Base-by-base conservation (phyloP, 129 eudicot genomes). In the Flaveria robusta region DNA sequence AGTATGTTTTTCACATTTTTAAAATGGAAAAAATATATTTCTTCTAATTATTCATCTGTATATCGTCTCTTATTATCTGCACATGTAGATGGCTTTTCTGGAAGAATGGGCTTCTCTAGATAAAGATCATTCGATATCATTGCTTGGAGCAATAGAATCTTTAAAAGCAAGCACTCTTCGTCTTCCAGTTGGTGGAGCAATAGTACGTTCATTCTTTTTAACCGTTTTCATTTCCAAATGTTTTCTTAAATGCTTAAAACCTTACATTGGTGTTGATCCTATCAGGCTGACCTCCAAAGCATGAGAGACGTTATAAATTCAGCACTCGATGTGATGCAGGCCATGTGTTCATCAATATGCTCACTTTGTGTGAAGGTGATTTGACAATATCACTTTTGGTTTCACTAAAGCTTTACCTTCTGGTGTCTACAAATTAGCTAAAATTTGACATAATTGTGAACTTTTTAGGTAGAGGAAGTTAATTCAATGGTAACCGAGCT, bases 121-220 rank as follows among this genome's bases (percentile, higher is more conserved):
- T 77, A 81, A 87, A 84, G 90, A 88, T 66, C 97, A 95, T 85
- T 86, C 85, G 3, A 75, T 83, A 71, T 87, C 99, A 22, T 75
- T 95, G 81, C 88, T 83, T 0, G 97, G 96, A 75, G 99, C 99
- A 71, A 95, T 89, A 58, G 97, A 91, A 88, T 94, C 99, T 62
- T 82, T 95, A 75, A 95, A 85, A 73, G 99, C 99, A 70, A 95
- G 99, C 87, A 95, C 99, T 68, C 99, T 95, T 70, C 92, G 99
- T 64, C 97, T 95, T 80, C 97, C 99, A 37, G 92, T 95, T 68
- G 92, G 86, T 42, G 93, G 93, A 83, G 96, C 95, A 77, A 85
- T 81, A 15, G 99, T 95, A 89, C n/a, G 96, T 72, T 16, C 7
- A 47, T 41, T 55, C 43, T 9, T 1, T 68, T 80, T 67, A n/a